These are phyloP conservation scores for Baeospora myosura DNA, from an alignment of 1,284 basidiomycete species.

Conservation along the genomic window DNA sequence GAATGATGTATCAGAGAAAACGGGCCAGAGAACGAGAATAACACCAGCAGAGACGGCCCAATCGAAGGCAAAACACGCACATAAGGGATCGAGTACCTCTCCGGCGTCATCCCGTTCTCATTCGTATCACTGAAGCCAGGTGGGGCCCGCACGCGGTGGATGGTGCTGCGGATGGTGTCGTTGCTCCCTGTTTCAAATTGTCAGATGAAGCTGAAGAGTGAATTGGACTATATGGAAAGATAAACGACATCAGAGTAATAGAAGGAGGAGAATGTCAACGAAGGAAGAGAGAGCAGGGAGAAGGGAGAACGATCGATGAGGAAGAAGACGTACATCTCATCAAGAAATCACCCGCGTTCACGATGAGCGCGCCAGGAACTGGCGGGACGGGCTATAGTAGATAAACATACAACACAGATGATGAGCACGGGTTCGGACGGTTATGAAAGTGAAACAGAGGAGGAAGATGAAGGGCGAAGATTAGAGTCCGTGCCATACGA, in stretches of 20 bases:
- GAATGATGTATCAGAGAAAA: not conserved
- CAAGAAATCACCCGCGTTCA: constrained; percentile 57
- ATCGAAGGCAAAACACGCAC: constrained; percentile 24
- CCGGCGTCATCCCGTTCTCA: constrained; percentile 31
- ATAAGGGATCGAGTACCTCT: constrained; percentile 53
- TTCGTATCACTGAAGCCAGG: constrained; percentile 14
- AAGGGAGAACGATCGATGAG: not conserved
- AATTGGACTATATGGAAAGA: not conserved
- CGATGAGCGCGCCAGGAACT: constrained; percentile 43
- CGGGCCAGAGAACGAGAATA: constrained; percentile 39
- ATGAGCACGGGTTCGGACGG: no score
- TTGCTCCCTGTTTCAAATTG: constrained; percentile 41
- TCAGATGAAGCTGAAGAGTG: not conserved
- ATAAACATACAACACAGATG: no score
- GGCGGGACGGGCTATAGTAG: constrained; percentile 35
- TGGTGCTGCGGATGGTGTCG: constrained; percentile 50
- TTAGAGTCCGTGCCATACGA: no score
- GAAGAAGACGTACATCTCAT: constrained; percentile 36
- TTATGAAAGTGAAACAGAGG: no score
- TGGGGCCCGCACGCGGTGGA: constrained; percentile 53
- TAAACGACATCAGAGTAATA: no score
- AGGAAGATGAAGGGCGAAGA: no score
- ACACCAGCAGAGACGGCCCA: not conserved
- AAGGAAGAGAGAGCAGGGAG: not conserved
- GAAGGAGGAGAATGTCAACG: no score